Percentiles rank a stretch among this genome's conserved stretches.
Evolutionary conservation across 1,284 basidiomycete species (phyloP).

Genomic region (Apiotrichum sp.): DNA sequence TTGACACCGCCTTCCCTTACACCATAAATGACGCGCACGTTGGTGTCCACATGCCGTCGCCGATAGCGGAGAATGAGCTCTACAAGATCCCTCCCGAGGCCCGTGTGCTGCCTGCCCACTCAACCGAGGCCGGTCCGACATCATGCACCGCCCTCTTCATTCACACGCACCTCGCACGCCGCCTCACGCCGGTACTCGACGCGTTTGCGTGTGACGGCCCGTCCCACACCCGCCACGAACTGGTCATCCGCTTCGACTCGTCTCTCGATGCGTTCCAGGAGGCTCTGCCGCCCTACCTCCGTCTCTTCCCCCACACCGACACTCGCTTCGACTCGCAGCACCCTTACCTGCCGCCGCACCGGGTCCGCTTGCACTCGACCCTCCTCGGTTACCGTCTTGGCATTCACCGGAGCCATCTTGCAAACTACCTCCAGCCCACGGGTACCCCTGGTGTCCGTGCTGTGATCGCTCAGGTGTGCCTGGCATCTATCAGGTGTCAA

Average conservation of each 20-base stretch:
- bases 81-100: slow-evolving; percentile 28
- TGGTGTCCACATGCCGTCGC: slow-evolving; percentile 36
- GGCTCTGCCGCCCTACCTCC: slow-evolving; percentile 36
- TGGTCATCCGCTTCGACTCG: slow-evolving; percentile 35
- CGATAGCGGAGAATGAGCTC: slow-evolving; percentile 38
- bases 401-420: slow-evolving; percentile 35
- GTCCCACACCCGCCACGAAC: slow-evolving; percentile 29
- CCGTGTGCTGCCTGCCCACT: slow-evolving; percentile 28
- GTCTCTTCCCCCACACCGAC: slow-evolving; percentile 37
- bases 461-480: slow-evolving; percentile 31
- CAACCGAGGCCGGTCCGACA: slow-evolving; percentile 32
- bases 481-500: slow-evolving; percentile 33
- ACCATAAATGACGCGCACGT: slow-evolving; percentile 40
- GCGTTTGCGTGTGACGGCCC: slow-evolving; percentile 36
- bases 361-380: slow-evolving; percentile 34
- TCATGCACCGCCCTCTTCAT: slow-evolving; percentile 37
- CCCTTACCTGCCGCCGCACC: slow-evolving; percentile 35
- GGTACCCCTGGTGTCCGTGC: slow-evolving; percentile 24
- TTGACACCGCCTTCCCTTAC: slow-evolving; percentile 40
- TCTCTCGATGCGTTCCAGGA: slow-evolving; percentile 39
- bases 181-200: slow-evolving; percentile 38
- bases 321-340: slow-evolving; percentile 33
- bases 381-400: slow-evolving; percentile 34
- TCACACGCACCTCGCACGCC: slow-evolving; percentile 36
- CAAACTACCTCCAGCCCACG: slow-evolving; percentile 28